Percentiles rank a stretch among this genome's conserved stretches.
Conservation (phyloP, 495 filamentous ascomycete species). For the Aspergillus funiculosus region DNA sequence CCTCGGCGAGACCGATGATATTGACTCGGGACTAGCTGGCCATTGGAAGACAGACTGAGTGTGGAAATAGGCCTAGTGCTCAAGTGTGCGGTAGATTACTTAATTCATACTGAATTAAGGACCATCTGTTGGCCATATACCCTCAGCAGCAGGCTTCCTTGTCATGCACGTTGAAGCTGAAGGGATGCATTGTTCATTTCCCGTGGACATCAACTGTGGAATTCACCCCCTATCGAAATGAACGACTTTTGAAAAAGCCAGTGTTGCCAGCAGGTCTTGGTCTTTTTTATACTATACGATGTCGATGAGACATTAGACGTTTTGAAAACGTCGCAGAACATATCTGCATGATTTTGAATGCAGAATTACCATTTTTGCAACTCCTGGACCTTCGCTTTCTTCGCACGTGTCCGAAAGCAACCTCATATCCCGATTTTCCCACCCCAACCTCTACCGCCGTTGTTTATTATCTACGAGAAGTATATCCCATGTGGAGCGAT, state of each 20-base stretch:
- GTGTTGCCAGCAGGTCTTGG: not conserved
- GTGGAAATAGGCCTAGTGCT: not conserved
- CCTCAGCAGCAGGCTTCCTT: not conserved
- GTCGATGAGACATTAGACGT: not conserved
- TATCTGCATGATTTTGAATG: not conserved
- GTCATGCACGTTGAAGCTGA: not conserved
- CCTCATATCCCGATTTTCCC: not conserved
- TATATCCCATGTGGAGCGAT: not conserved
- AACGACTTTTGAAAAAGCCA: not conserved
- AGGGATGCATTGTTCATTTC: not conserved
- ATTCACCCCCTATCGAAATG: not conserved
- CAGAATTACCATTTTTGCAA: not conserved
- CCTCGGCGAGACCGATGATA: slow-evolving; percentile 66
- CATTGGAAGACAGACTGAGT: slow-evolving; percentile 92
- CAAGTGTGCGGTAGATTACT: not conserved
- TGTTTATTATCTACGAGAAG: not conserved
- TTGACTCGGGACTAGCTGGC: slow-evolving; percentile 59
- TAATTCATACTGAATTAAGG: not conserved
- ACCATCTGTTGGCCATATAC: not conserved
- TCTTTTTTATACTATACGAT: not conserved
- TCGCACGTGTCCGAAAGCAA: not conserved
- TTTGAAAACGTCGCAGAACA: not conserved
- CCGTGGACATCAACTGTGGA: not conserved
- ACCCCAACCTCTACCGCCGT: not conserved
- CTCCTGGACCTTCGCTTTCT: not conserved